phyloP scores from a whole-genome alignment of 805 yeast genomes.

The Kodamaea fukazawae region DNA sequence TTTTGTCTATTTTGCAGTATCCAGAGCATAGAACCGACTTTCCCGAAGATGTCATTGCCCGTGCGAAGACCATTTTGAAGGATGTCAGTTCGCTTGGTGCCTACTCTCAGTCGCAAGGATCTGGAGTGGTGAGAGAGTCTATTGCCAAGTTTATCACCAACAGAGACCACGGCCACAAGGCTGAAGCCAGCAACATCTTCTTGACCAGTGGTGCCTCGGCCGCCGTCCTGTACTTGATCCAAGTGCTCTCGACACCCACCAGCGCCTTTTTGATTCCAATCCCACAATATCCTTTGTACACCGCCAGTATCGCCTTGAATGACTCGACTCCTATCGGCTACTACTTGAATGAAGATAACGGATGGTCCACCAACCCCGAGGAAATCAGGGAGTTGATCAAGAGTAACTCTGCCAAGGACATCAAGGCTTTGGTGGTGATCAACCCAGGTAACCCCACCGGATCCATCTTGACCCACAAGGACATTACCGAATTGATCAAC shows the following conservation, averaged over 20 bases:
- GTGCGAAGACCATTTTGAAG: constrained; percentile 62
- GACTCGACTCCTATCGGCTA: constrained; percentile 84
- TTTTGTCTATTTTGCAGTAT: constrained; percentile 78
- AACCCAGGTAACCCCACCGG: constrained; percentile 99
- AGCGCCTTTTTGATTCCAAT: constrained; percentile 90
- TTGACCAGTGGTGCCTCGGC: constrained; percentile 94
- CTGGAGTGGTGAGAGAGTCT: constrained; percentile 62
- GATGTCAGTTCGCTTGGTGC: constrained; percentile 88
- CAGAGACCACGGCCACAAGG: constrained; percentile 73
- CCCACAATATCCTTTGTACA: constrained; percentile 96
- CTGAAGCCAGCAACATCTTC: constrained; percentile 71
- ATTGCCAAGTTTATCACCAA: constrained; percentile 76
- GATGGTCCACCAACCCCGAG: constrained; percentile 79
- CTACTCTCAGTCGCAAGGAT: constrained; percentile 92
- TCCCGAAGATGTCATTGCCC: constrained; percentile 67
- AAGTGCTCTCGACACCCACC: constrained; percentile 59
- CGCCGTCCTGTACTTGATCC: constrained; percentile 79
- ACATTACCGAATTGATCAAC: constrained; percentile 67
- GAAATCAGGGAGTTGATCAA: constrained; percentile 57
- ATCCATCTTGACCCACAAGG: constrained; percentile 61
- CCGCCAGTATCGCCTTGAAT: constrained; percentile 88
- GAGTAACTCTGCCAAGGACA: constrained; percentile 45
- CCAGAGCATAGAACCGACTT: constrained; percentile 51
- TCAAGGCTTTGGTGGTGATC: constrained; percentile 84
- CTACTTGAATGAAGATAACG: constrained; percentile 71